Conservation (phyloP, 176 grass and related monocot species). For the Ampelocalamus luodianensis region DNA sequence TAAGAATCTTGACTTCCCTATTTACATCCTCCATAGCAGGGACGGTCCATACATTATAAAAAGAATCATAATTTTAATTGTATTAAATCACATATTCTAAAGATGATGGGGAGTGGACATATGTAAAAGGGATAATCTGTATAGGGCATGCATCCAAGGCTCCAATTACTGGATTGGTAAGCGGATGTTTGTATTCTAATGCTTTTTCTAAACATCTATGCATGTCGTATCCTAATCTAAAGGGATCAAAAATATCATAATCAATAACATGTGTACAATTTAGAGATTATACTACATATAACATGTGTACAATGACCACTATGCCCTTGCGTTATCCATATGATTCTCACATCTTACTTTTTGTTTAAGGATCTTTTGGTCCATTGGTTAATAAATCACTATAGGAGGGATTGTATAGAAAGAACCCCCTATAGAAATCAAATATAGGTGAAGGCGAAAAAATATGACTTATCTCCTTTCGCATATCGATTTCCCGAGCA, state of each 20-base stretch:
- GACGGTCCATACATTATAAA: conserved; percentile 67
- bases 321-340: too few relatives aligned
- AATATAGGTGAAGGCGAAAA: too few relatives aligned
- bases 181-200: neutral
- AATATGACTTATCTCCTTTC: too few relatives aligned
- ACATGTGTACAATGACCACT: too few relatives aligned
- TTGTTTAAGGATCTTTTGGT: too few relatives aligned
- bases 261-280: too few relatives aligned
- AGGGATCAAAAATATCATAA: conserved; percentile 10
- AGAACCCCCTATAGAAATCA: too few relatives aligned
- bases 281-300: too few relatives aligned
- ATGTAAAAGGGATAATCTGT: conserved; percentile 15
- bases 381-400: too few relatives aligned
- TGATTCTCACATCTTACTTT: too few relatives aligned
- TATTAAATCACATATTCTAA: conserved; percentile 32
- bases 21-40: conserved; percentile 85
- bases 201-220: neutral
- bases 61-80: conserved; percentile 23
- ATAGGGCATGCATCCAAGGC: neutral
- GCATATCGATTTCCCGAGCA: too few relatives aligned
- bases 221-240: neutral
- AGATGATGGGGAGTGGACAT: conserved; percentile 7
- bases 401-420: too few relatives aligned
- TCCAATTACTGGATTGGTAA: neutral
- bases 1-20: conserved; percentile 87